Evolutionary conservation across 1,139 yeast genomes (phyloP), one percentile per base, ranked within the genome.

Genomic region (Martiniozyma asiatica): DNA sequence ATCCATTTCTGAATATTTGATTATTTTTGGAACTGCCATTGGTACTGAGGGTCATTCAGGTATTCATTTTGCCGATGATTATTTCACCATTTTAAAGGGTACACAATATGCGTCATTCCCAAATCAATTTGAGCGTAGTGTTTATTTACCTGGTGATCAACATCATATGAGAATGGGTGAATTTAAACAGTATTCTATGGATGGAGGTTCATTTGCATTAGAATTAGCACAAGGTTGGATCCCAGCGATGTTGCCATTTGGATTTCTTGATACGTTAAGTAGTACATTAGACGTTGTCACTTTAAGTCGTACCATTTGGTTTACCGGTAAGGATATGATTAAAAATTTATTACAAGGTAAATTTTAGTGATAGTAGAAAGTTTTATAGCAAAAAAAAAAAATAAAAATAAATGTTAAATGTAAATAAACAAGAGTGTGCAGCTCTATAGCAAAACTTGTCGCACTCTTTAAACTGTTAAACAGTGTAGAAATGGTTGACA

Each of bases 201-300:
- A 82, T 1, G 55, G 69, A 24, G 92, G 77, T 21, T 64, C 82
- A 1, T 87, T 75, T 58, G 96, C 98, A 6, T 62, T 89, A 45
- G 98, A 89, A 54, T 68, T 89, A 49, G 98, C 98, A 6, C 98
- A 89, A 61, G 98, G 98, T 35, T 89, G 95, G 93, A 82, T 89
- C 43, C 98, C 98, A 21, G 77, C 92, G 31, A 89, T 89, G 98
- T 66, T 92, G 41, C 96, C 97, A 14, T 92, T 89, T 53, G 98
- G 98, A 0, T 73, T 89, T 55, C 61, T 82, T 36, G 94, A 84
- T 51, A 72, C 79, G 6, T 50, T 80, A 36, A 67, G 78, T 33
- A 77, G 93, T 25, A 89, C 97, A 10, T 57, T 85, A 45, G 98
- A 89, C 54, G 56, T 77, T 41, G 55, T 63, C 44, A 73, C 93